Evolutionary conservation across 495 filamentous ascomycete genomes (phyloP), one percentile per base, ranked within the genome.

Genomic region (Daldinia concentrica): DNA sequence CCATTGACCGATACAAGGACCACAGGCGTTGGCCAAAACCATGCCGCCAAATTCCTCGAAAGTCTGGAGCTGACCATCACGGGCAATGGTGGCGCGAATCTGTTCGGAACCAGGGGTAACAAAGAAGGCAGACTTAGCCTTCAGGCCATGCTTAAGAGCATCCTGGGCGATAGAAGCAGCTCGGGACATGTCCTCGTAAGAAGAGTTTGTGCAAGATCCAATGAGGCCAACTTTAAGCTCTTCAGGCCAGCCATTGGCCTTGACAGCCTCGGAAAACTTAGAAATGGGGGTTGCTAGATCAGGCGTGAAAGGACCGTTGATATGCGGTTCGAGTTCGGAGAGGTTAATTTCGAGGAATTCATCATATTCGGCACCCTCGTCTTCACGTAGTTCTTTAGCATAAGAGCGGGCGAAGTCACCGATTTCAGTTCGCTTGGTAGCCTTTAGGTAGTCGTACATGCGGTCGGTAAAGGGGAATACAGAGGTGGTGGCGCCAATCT

Each of bases 221-320:
- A 99, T 95, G 55, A 95, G 81, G 78, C 96, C 96, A 74, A 97
- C 96, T 87, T 97, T 98, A 74, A 99, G 85, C 81, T 98, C 95
- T 81, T 97, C 90, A 43, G 95, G 95, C 95, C 95, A 99, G 81
- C 90, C 90, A 83, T 99, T 97, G 73, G 87, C 84, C 87, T 95
- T 91, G 69, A 95, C 95, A 74, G 95, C 93, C 80, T 94, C 90
- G 81, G 93, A 93, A 84, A 98, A 98, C 86, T 98, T 92, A 81
- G 94, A 97, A 83, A 99, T 93, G 19, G 95, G 95, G 45, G 95
- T 98, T 51, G 94, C 94, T 81, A 99, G 90, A 90, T 99, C 95
- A 66, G 95, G 95, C n/a, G 95, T 99, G 89, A 99, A 99, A 61
- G 95, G 95, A 74, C 95, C 95, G 86, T 99, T 99, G 85, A 99